Evolutionary conservation across 169 alveolate species (phyloP).

Genomic region (Babesia ovis): DNA sequence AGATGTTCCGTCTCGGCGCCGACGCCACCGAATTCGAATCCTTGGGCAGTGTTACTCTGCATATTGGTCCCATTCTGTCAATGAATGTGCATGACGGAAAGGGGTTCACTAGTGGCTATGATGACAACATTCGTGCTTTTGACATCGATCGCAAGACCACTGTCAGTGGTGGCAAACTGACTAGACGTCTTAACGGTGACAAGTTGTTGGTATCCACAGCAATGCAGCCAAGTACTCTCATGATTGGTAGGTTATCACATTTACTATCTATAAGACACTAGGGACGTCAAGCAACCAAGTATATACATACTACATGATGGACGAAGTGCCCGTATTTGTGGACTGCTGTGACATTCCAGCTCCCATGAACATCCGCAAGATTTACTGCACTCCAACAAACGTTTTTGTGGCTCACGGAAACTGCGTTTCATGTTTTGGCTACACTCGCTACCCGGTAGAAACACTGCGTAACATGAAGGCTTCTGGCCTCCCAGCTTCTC

Average conservation of each 20-base stretch:
- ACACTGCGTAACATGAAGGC: neutral
- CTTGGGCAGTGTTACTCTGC: conserved; percentile 63
- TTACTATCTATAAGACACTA: neutral
- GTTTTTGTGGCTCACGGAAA: conserved; percentile 64
- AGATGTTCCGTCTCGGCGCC: conserved; percentile 25
- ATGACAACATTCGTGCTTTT: conserved; percentile 68
- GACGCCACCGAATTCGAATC: conserved; percentile 49
- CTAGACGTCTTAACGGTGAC: conserved; percentile 71
- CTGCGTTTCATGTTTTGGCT: conserved; percentile 48
- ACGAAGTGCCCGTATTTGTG: conserved; percentile 54
- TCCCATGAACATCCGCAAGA: conserved; percentile 50
- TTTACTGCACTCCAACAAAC: conserved; percentile 28
- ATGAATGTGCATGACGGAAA: conserved; percentile 32
- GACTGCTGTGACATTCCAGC: conserved; percentile 31
- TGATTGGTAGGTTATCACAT: conserved; percentile 14
- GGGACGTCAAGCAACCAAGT: conserved; percentile 51
- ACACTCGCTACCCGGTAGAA: conserved; percentile 17
- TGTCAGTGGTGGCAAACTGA: conserved; percentile 76
- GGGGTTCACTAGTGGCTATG: conserved; percentile 77
- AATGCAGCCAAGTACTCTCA: conserved; percentile 2
- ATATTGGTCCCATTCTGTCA: conserved; percentile 69
- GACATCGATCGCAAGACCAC: conserved; percentile 52
- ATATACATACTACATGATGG: conserved; percentile 48
- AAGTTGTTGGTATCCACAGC: conserved; percentile 68
- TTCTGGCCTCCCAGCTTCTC: neutral